These are phyloP conservation scores for Camelina sativa DNA, from an alignment of 345 rosid genomes.

Conservation along the genomic window DNA sequence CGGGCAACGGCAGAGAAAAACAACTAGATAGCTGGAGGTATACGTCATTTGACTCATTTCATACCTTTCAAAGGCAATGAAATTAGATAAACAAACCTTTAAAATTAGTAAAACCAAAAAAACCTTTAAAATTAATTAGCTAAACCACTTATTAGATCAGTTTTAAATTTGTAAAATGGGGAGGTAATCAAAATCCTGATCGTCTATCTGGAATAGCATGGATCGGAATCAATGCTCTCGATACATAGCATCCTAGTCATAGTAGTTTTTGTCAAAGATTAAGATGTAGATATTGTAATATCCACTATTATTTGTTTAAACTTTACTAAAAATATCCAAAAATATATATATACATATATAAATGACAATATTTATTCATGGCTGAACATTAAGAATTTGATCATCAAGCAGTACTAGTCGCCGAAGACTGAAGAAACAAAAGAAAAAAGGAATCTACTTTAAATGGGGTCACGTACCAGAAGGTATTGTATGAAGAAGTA, in stretches of 20 bases:
- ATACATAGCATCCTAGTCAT: slow-evolving; percentile 6
- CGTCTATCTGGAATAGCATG: not conserved
- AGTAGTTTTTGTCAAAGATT: not conserved
- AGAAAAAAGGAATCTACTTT: not conserved
- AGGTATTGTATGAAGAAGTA: slow-evolving; percentile 21
- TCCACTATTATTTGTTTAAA: not conserved
- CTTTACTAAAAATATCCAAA: no score
- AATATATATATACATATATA: no score
- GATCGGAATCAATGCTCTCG: not conserved
- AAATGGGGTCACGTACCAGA: slow-evolving; percentile 25
- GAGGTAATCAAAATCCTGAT: not conserved
- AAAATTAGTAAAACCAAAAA: not conserved
- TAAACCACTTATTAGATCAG: no score
- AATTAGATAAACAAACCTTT: not conserved
- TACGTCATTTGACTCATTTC: not conserved
- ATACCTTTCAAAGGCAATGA: not conserved
- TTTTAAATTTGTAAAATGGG: not conserved
- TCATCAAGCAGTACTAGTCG: not conserved
- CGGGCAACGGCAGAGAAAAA: not conserved
- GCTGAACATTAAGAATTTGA: not conserved
- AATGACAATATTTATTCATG: not conserved
- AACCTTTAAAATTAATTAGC: not conserved
- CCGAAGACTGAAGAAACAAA: not conserved
- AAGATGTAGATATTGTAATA: slow-evolving; percentile 2
- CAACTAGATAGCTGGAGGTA: not conserved